phyloP scores from a whole-genome alignment of 768 basidiomycete species.

The Coprinopsis sp. region DNA sequence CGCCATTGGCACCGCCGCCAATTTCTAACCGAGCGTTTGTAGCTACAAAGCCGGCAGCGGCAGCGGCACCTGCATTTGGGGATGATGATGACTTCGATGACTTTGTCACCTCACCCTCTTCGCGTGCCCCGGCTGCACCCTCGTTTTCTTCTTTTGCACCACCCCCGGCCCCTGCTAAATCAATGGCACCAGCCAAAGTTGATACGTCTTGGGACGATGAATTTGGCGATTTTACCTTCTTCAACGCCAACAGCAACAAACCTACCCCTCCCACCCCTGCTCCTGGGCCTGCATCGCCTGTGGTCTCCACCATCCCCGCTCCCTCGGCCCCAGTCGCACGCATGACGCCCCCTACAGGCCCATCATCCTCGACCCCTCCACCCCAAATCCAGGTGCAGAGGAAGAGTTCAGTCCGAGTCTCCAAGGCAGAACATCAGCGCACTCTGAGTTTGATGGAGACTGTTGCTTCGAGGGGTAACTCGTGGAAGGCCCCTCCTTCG shows the following conservation, averaged over 20 bases:
- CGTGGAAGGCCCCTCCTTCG: slow-evolving; percentile 37
- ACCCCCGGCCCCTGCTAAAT: slow-evolving; percentile 2
- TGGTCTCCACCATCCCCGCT: slow-evolving; percentile 5
- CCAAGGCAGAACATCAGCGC: slow-evolving; percentile 37
- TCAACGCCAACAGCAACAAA: slow-evolving; percentile 45
- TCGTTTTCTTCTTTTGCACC: slow-evolving; percentile 6
- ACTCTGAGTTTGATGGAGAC: slow-evolving; percentile 53
- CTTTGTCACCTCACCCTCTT: slow-evolving; percentile 29
- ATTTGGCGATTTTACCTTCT: no score
- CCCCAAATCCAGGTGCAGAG: slow-evolving; percentile 26
- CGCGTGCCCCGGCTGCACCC: slow-evolving; percentile 25
- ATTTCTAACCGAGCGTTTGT: neutral
- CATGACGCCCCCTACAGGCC: neutral
- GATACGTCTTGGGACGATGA: no score
- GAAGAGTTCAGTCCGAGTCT: slow-evolving; percentile 30
- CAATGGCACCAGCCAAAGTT: no score
- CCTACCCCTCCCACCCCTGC: slow-evolving; percentile 32
- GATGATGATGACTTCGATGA: slow-evolving; percentile 47
- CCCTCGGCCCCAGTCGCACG: neutral
- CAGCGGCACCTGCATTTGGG: slow-evolving; percentile 12
- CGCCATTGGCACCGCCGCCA: neutral
- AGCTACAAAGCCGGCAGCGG: neutral
- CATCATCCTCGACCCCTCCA: slow-evolving; percentile 1
- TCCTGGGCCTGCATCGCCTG: slow-evolving; percentile 20
- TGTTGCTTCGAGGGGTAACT: slow-evolving; percentile 45